phyloP scores from a whole-genome alignment of 2,329 filamentous ascomycete genomes.

The Didymella arachidicola region DNA sequence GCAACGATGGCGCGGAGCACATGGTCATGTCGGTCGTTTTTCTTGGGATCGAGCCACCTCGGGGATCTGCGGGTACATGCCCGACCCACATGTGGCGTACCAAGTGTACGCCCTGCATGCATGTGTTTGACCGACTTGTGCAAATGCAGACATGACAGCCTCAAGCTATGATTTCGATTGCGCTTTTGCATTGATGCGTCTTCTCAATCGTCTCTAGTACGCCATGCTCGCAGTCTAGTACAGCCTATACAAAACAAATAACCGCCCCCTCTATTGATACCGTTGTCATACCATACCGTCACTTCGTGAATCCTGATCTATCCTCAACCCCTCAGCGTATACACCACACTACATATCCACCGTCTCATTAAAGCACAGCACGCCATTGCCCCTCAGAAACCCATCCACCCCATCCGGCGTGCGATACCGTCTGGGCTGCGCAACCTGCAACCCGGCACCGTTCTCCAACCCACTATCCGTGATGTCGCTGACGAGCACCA shows the following conservation, averaged over 20 bases:
- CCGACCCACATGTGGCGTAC: slow-evolving; percentile 8
- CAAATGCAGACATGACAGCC: too few species aligned
- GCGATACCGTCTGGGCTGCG: slow-evolving; percentile 52
- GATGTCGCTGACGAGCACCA: slow-evolving; percentile 90
- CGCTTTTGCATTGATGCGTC: not conserved
- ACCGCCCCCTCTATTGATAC: not conserved
- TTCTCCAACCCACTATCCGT: slow-evolving; percentile 62
- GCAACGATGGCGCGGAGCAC: not conserved
- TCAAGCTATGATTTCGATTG: not conserved
- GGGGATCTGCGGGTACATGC: not conserved
- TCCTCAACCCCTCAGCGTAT: not conserved
- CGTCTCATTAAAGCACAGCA: slow-evolving; percentile 90
- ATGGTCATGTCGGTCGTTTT: slow-evolving; percentile 10
- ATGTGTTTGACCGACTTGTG: not conserved
- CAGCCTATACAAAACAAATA: not conserved
- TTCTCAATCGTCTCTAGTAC: not conserved
- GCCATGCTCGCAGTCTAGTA: not conserved
- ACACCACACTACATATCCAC: slow-evolving; percentile 64
- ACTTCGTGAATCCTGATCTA: not conserved
- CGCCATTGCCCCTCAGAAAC: slow-evolving; percentile 82
- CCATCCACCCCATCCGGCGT: slow-evolving; percentile 85
- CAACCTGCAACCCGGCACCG: slow-evolving; percentile 52
- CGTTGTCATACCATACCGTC: not conserved
- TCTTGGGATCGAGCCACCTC: slow-evolving; percentile 8
- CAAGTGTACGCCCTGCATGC: not conserved